These are phyloP conservation scores for Pyricularia sp. DNA, from an alignment of 2,329 filamentous ascomycete genomes.

Conservation along the genomic window DNA sequence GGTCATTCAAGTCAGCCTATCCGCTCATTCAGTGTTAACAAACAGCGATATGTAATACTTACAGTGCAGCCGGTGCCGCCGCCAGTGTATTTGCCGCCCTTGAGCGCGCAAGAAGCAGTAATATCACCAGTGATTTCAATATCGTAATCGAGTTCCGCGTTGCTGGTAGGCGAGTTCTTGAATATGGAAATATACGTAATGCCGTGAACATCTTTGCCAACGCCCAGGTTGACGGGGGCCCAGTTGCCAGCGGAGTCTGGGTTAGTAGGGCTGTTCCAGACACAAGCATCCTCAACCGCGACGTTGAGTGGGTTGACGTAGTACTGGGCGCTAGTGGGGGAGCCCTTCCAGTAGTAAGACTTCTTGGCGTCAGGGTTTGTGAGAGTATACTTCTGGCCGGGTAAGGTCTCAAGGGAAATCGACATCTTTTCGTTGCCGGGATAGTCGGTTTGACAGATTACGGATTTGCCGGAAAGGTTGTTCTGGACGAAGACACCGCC, in stretches of 20 bases:
- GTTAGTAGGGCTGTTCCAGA: slow-evolving; percentile 47
- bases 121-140: slow-evolving; percentile 61
- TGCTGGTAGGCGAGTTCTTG: slow-evolving; percentile 66
- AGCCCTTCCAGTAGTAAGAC: slow-evolving; percentile 69
- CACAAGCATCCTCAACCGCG: slow-evolving; percentile 53
- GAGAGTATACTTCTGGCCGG: slow-evolving; percentile 48
- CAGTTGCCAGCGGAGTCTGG: slow-evolving; percentile 61
- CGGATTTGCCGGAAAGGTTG: slow-evolving; percentile 50
- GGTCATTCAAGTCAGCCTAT: neutral
- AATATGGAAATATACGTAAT: slow-evolving; percentile 72
- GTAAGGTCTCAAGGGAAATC: slow-evolving; percentile 52
- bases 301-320: slow-evolving; percentile 83
- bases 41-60: slow-evolving; percentile 26
- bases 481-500: slow-evolving; percentile 64
- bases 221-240: slow-evolving; percentile 75
- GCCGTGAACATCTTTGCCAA: slow-evolving; percentile 52
- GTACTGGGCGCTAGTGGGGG: slow-evolving; percentile 79
- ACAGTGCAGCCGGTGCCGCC: slow-evolving; percentile 65
- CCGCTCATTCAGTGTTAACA: neutral
- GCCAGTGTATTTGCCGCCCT: slow-evolving; percentile 47
- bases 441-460: slow-evolving; percentile 91
- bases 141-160: slow-evolving; percentile 59
- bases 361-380: slow-evolving; percentile 59
- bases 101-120: slow-evolving; percentile 47
- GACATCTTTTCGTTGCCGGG: slow-evolving; percentile 85